A percentile compares a stretch with the other conserved stretches of the same genome.
These are phyloP conservation scores for Oemleria cerasiformis DNA, from an alignment of 306 rosid genomes.

Conservation along the genomic window DNA sequence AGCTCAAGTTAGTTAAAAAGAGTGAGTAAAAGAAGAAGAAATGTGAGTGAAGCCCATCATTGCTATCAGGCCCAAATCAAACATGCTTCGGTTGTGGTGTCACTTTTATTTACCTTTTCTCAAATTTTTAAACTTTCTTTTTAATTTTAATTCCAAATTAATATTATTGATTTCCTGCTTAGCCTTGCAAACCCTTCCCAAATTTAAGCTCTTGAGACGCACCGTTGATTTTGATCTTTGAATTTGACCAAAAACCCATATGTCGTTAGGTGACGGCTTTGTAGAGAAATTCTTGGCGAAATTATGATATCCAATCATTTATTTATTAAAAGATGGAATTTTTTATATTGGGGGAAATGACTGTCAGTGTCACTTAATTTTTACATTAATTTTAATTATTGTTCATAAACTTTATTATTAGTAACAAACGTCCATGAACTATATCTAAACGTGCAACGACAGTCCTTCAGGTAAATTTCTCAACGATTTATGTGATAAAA, in stretches of 20 bases:
- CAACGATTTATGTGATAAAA: no score
- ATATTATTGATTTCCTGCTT: neutral
- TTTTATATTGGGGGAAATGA: no score
- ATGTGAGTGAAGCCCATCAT: constrained; percentile 48
- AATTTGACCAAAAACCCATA: constrained; percentile 6
- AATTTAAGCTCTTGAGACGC: neutral
- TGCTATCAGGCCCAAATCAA: constrained; percentile 47
- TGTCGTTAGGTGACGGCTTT: neutral
- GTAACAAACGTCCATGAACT: no score
- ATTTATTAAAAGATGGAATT: no score
- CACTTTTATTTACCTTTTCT: constrained; percentile 55
- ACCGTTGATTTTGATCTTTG: neutral
- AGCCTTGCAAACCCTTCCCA: neutral
- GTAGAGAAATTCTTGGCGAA: neutral
- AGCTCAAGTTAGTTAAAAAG: constrained; percentile 43
- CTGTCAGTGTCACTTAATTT: no score
- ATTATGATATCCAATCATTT: no score
- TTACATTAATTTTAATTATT: no score
- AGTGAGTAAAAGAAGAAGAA: neutral
- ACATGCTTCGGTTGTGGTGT: constrained; percentile 57
- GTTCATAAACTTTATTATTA: no score
- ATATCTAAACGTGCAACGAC: no score
- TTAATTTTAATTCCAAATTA: neutral
- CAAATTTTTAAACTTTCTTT: constrained; percentile 2
- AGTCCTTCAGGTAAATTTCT: no score